phyloP scores from a whole-genome alignment of 163 green algal genomes.

The Chlamydomonas reinhardtii region DNA sequence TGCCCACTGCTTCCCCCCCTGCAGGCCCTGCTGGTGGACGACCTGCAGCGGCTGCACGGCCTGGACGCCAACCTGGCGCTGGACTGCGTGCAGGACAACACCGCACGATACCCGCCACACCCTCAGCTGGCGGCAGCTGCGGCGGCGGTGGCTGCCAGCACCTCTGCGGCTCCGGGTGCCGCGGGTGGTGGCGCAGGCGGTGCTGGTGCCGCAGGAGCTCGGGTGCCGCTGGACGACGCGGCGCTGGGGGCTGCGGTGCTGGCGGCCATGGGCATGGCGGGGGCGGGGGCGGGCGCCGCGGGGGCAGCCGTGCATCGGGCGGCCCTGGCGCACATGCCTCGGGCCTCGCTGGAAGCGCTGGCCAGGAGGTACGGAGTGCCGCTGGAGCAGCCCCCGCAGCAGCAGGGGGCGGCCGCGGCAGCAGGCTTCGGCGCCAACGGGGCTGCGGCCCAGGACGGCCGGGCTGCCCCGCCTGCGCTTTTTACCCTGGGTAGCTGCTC shows the following conservation, averaged over 20 bases:
- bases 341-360: background rate
- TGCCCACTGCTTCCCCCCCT: too few species aligned
- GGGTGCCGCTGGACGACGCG: background rate
- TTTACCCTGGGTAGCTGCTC: background rate
- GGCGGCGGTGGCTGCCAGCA: background rate
- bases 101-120: background rate
- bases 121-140: background rate
- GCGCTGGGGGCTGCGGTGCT: too few species aligned
- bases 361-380: background rate
- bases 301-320: too few species aligned
- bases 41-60: slow-evolving; percentile 23
- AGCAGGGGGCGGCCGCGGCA: background rate
- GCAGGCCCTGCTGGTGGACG: slow-evolving; percentile 32
- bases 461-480: too few species aligned
- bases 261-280: too few species aligned
- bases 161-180: background rate
- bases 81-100: slow-evolving; percentile 12
- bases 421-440: background rate
- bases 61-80: slow-evolving; percentile 14
- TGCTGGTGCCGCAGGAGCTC: background rate
- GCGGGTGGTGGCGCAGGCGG: background rate
- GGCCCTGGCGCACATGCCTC: too few species aligned
- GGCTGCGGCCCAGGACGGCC: background rate
- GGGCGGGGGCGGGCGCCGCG: too few species aligned
- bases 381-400: background rate